Evolutionary conservation across 1,284 basidiomycete genomes (phyloP).

Genomic region (Tilletia setariae): DNA sequence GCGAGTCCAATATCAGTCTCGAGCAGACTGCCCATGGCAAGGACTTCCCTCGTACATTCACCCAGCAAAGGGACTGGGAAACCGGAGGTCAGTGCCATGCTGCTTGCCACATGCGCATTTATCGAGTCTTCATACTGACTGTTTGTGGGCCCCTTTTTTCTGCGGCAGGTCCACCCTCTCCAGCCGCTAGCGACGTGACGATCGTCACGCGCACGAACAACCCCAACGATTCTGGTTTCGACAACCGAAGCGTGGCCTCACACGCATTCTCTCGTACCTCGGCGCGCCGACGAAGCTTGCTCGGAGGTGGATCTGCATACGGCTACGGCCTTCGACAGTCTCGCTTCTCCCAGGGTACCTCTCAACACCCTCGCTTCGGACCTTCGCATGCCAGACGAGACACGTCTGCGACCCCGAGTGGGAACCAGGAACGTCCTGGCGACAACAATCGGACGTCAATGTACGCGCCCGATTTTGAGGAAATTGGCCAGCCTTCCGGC

Average conservation of each 20-base stretch:
- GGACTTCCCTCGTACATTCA: conserved; percentile 39
- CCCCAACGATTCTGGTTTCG: conserved; percentile 35
- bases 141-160: neutral
- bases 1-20: neutral
- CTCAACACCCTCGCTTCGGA: neutral
- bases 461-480: conserved; percentile 48
- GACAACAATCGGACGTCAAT: conserved; percentile 28
- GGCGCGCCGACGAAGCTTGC: conserved; percentile 34
- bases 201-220: conserved; percentile 33
- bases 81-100: conserved; percentile 31
- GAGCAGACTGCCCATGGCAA: conserved; percentile 12
- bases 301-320: conserved; percentile 42
- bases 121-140: neutral
- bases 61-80: conserved; percentile 47
- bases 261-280: conserved; percentile 35
- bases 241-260: conserved; percentile 23
- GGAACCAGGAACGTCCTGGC: neutral
- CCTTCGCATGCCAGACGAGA: neutral
- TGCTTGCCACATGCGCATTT: neutral
- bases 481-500: conserved; percentile 10
- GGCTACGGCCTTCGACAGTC: conserved; percentile 35
- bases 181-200: conserved; percentile 32
- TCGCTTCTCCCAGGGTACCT: neutral
- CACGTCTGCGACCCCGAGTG: neutral
- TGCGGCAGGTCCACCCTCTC: conserved; percentile 33